Conservation (phyloP, 768 basidiomycete species). For the Thelephora ganbajun region DNA sequence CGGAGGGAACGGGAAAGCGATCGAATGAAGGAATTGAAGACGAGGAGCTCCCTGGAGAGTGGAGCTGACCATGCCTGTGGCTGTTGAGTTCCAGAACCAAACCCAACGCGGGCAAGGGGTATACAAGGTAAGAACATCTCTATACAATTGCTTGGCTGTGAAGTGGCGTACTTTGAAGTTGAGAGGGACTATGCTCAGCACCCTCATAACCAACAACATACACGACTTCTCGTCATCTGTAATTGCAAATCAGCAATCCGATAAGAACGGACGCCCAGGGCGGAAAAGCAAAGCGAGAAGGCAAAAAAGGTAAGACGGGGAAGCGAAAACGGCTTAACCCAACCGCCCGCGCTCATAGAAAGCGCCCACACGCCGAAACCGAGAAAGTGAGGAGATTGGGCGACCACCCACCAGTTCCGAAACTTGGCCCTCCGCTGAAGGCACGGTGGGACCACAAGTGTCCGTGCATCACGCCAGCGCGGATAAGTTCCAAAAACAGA, state of each 20-base stretch:
- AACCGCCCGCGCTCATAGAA: no score
- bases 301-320: not conserved
- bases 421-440: slow-evolving; percentile 91
- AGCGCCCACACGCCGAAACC: not conserved
- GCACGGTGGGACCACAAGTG: slow-evolving; percentile 79
- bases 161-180: slow-evolving; percentile 68
- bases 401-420: slow-evolving; percentile 60
- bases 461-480: slow-evolving; percentile 95
- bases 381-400: not conserved
- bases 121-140: not conserved
- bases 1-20: slow-evolving; percentile 84
- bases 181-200: slow-evolving; percentile 87
- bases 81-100: slow-evolving; percentile 24
- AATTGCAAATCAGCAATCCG: slow-evolving; percentile 14
- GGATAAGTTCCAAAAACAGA: slow-evolving; percentile 86
- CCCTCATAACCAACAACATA: slow-evolving; percentile 94
- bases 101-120: not conserved
- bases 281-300: not conserved
- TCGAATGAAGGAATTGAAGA: slow-evolving; percentile 96
- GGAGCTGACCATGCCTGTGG: slow-evolving; percentile 90
- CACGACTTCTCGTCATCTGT: slow-evolving; percentile 87
- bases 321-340: no score
- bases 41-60: slow-evolving; percentile 87
- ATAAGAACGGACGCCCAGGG: slow-evolving; percentile 8
- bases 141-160: not conserved